These are phyloP conservation scores for Acer saccharum DNA, from an alignment of 345 rosid genomes.

Conservation along the genomic window DNA sequence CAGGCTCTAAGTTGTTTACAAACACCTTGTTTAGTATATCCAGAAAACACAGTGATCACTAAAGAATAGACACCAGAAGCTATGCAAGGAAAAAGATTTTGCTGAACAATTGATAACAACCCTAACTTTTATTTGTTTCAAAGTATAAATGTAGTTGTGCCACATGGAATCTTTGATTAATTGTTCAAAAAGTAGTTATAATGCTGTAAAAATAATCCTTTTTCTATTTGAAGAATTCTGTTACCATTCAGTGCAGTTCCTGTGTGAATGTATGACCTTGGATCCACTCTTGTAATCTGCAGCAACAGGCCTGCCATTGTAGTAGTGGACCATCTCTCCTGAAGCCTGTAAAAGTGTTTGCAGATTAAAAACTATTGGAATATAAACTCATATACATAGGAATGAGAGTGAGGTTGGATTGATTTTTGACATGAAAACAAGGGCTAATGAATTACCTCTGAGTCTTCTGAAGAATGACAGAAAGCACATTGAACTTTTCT, in stretches of 20 bases:
- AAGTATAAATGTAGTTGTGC: background rate
- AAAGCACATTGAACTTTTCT: conserved; percentile 58
- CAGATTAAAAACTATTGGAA: conserved; percentile 13
- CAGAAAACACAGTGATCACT: background rate
- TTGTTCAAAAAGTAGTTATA: background rate
- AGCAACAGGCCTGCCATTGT: conserved; percentile 64
- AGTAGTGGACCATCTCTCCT: conserved; percentile 83
- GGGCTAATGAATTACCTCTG: conserved; percentile 56
- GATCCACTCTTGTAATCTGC: conserved; percentile 53
- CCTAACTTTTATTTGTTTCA: background rate
- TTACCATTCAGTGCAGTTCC: conserved; percentile 91
- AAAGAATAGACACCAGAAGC: background rate
- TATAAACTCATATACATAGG: background rate
- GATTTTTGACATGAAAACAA: conserved; percentile 10
- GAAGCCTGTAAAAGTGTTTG: conserved; percentile 52
- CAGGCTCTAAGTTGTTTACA: background rate
- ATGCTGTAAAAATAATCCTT: background rate
- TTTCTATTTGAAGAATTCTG: conserved; percentile 13
- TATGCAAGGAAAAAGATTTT: background rate
- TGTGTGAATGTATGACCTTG: conserved; percentile 72
- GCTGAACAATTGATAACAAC: background rate
- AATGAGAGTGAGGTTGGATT: background rate
- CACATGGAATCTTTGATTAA: background rate
- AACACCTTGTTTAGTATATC: background rate
- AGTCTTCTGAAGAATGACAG: conserved; percentile 66